A percentile compares a stretch with the other conserved stretches of the same genome.
These are phyloP conservation scores for Penicillium parvum DNA, from an alignment of 495 filamentous ascomycete species.

Conservation along the genomic window DNA sequence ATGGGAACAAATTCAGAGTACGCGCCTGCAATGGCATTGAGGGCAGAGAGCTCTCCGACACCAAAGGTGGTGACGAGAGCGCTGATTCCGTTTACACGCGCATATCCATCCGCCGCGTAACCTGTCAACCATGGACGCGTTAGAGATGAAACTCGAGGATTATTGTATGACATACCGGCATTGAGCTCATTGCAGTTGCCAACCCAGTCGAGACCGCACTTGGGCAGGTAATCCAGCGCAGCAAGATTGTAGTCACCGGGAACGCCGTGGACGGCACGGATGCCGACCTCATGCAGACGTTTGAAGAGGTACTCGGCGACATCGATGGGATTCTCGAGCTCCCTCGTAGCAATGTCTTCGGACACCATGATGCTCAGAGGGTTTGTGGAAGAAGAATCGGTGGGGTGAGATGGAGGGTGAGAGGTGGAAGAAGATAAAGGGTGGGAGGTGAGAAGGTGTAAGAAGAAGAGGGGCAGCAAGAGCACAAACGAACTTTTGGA, in stretches of 20 bases:
- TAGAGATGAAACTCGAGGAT: not conserved
- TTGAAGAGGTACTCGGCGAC: conserved; percentile 60
- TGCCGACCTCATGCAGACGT: conserved; percentile 58
- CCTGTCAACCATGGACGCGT: conserved; percentile 30
- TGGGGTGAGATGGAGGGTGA: not conserved
- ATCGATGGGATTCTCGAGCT: conserved; percentile 53
- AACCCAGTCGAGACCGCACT: conserved; percentile 57
- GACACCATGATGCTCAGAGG: conserved; percentile 32
- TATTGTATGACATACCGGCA: conserved; percentile 45
- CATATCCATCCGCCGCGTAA: conserved; percentile 71
- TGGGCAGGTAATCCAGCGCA: conserved; percentile 59
- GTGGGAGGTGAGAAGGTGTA: not conserved
- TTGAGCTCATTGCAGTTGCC: conserved; percentile 73
- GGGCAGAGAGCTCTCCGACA: conserved; percentile 63
- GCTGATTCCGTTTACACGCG: conserved; percentile 61
- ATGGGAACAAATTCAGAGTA: conserved; percentile 60
- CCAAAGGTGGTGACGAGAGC: conserved; percentile 67
- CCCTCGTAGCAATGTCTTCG: conserved; percentile 49
- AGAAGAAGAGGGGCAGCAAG: not conserved
- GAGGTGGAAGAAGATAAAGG: not conserved
- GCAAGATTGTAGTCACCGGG: conserved; percentile 56
- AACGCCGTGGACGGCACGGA: conserved; percentile 59
- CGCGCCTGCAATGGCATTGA: conserved; percentile 65
- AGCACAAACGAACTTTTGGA: not conserved
- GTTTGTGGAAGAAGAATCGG: not conserved